These are phyloP conservation scores for Favolaschia claudopus DNA, from an alignment of 768 basidiomycete species.

Conservation along the genomic window DNA sequence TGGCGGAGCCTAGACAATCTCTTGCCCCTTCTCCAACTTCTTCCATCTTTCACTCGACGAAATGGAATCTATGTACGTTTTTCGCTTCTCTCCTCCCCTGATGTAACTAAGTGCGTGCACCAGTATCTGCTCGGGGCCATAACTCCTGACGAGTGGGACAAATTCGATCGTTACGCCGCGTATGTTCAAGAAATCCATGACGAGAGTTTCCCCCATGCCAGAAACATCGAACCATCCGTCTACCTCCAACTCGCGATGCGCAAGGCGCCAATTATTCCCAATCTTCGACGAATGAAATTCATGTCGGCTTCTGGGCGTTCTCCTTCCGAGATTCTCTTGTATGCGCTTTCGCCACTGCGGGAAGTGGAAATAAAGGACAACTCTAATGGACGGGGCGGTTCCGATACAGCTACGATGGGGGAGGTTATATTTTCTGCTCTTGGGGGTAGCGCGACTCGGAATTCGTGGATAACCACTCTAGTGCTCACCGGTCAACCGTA, in stretches of 20 bases:
- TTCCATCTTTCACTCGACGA: background rate
- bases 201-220: background rate
- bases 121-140: background rate
- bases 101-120: background rate
- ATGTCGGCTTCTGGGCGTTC: background rate
- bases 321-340: background rate
- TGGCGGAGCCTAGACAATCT: constrained; percentile 10
- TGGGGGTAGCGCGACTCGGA: too few relatives aligned
- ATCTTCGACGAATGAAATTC: background rate
- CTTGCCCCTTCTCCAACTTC: background rate
- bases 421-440: too few relatives aligned
- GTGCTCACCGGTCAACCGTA: too few relatives aligned
- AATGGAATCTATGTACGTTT: background rate
- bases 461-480: too few relatives aligned
- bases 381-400: too few relatives aligned
- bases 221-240: constrained; percentile 1
- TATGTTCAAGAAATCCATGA: constrained; percentile 1
- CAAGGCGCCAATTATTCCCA: background rate
- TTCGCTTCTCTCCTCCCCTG: background rate
- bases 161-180: constrained; percentile 2
- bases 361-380: too few relatives aligned
- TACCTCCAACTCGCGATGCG: constrained; percentile 2
- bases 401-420: too few relatives aligned
- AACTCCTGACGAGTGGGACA: background rate
- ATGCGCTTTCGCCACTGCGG: too few relatives aligned